Conservation (phyloP, 2,329 filamentous ascomycete genomes). For the Aspergillus neoniger region DNA sequence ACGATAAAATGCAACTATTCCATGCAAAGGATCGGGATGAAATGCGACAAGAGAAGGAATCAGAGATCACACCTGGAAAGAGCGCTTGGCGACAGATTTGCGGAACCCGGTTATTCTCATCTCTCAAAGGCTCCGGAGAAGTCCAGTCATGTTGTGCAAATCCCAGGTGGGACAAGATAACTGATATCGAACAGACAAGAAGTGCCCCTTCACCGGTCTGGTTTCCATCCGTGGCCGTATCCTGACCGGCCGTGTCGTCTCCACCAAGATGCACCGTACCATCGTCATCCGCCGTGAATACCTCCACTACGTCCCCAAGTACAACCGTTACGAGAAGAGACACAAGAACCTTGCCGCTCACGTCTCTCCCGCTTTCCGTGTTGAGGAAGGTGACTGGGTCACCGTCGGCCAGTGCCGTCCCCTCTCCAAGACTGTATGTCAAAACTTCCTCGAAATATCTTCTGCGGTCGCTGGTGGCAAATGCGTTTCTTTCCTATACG, state of each 20-base stretch:
- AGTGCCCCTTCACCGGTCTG: slow-evolving; percentile 99
- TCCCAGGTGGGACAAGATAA: slow-evolving; percentile 16
- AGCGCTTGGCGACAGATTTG: neutral
- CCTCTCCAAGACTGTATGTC: slow-evolving; percentile 97
- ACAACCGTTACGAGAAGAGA: slow-evolving; percentile 99
- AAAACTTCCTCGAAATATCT: neutral
- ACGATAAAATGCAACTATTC: slow-evolving; percentile 1
- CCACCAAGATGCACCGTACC: slow-evolving; percentile 99
- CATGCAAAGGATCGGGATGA: neutral
- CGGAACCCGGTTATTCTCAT: slow-evolving; percentile 16
- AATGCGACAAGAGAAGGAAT: neutral
- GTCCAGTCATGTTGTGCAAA: neutral
- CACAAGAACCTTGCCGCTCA: slow-evolving; percentile 99
- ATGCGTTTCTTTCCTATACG: neutral
- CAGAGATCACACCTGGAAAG: neutral
- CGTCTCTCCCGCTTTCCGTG: slow-evolving; percentile 99
- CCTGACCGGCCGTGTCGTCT: slow-evolving; percentile 97
- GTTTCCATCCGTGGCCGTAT: slow-evolving; percentile 99
- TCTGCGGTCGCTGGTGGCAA: neutral
- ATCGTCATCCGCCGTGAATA: slow-evolving; percentile 99
- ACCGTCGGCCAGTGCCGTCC: slow-evolving; percentile 99
- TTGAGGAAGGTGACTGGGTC: slow-evolving; percentile 98
- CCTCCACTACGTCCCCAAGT: slow-evolving; percentile 99
- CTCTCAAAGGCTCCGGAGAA: slow-evolving; percentile 14
- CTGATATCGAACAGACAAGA: slow-evolving; percentile 76